These are phyloP conservation scores for Monosporascus sp. DNA, from an alignment of 2,329 filamentous ascomycete species.

Conservation along the genomic window DNA sequence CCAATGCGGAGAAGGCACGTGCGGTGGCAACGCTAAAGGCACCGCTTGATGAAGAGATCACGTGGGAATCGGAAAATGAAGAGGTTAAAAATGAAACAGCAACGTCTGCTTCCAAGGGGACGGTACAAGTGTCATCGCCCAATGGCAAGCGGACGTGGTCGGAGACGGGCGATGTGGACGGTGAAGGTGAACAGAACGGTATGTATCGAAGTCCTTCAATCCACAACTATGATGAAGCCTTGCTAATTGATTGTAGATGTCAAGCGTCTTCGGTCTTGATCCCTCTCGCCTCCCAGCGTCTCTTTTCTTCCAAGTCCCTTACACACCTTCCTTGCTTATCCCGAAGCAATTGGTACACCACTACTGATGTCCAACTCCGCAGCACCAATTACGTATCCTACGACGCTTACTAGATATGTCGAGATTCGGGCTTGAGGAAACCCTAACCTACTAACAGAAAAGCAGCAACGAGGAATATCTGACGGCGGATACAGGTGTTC, in stretches of 20 bases:
- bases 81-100: constrained; percentile 13
- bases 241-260: constrained; percentile 34
- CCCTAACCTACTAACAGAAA: background rate
- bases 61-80: constrained; percentile 29
- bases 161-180: constrained; percentile 19
- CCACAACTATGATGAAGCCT: background rate
- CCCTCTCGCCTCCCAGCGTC: constrained; percentile 7
- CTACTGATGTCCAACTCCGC: constrained; percentile 14
- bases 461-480: background rate
- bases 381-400: constrained; percentile 3
- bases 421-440: background rate
- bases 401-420: background rate
- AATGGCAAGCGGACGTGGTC: constrained; percentile 23
- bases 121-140: constrained; percentile 30
- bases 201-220: constrained; percentile 6
- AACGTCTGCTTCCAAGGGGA: constrained; percentile 13
- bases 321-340: constrained; percentile 6
- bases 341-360: constrained; percentile 13
- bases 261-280: constrained; percentile 47
- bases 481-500: background rate
- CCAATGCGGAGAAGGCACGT: constrained; percentile 12
- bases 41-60: constrained; percentile 24
- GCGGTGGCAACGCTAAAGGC: constrained; percentile 15
- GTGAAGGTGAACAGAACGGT: constrained; percentile 23
- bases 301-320: constrained; percentile 3